Percentiles rank a stretch among this genome's conserved stretches.
Conservation (phyloP, 352 stramenopile species). For the Phytophthora europaea region DNA sequence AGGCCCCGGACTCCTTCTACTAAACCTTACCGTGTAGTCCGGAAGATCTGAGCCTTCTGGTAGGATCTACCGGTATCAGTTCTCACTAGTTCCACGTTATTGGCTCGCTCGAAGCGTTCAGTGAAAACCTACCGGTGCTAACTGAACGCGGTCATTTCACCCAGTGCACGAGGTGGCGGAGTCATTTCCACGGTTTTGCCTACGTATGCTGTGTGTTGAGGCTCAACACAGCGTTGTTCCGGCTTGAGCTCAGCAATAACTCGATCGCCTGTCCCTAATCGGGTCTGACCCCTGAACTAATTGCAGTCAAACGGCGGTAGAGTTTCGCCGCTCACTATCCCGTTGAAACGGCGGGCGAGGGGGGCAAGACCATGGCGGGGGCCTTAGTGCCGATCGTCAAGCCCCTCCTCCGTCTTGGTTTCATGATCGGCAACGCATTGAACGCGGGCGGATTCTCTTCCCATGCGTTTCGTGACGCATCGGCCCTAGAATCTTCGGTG, state of each 20-base stretch:
- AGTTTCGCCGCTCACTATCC: conserved; percentile 3
- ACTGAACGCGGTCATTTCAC: conserved; percentile 9
- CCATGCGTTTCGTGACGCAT: conserved; percentile 20
- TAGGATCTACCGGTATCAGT: background rate
- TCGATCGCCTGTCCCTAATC: conserved; percentile 4
- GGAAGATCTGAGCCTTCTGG: too few relatives aligned
- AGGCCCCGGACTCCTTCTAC: too few relatives aligned
- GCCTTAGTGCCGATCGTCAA: conserved; percentile 3
- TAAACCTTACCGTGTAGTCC: too few relatives aligned
- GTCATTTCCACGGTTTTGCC: conserved; percentile 21
- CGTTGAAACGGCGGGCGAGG: conserved; percentile 11
- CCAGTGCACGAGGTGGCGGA: background rate
- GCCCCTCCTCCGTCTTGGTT: background rate
- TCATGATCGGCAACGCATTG: background rate
- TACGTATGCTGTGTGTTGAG: background rate
- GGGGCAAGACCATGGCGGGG: background rate
- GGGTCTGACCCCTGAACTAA: background rate
- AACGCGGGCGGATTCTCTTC: conserved; percentile 5
- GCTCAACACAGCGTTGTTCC: background rate
- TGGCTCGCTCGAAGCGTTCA: background rate
- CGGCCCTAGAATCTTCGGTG: background rate
- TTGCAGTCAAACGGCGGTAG: conserved; percentile 5
- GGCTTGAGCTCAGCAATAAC: conserved; percentile 13
- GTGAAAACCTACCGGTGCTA: conserved; percentile 6
- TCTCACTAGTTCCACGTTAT: background rate